Percentiles rank a stretch among this genome's conserved stretches.
Conservation (phyloP, 1,284 basidiomycete genomes). For the Polyporus tsugae region DNA sequence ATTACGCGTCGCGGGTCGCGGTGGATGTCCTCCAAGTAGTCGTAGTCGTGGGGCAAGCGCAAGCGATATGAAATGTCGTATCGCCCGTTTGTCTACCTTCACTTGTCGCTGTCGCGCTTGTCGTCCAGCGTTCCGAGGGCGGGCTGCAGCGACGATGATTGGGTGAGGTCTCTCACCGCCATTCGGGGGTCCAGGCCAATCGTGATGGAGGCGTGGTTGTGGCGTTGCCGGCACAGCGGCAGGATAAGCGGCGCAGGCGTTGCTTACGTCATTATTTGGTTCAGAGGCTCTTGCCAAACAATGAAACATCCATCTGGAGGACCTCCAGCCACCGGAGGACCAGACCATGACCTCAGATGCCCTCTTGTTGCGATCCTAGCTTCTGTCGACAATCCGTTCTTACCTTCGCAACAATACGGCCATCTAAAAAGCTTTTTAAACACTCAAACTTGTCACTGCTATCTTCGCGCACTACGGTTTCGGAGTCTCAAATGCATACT, state of each 20-base stretch:
- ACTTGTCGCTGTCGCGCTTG: not conserved
- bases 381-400: not conserved
- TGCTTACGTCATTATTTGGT: slow-evolving; percentile 27
- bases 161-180: not conserved
- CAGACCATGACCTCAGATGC: not conserved
- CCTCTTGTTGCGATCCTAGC: not conserved
- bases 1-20: not conserved
- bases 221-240: slow-evolving; percentile 13
- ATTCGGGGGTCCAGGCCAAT: slow-evolving; percentile 8
- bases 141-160: not conserved
- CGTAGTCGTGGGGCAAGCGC: not conserved
- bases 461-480: too few species aligned
- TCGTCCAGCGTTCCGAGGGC: not conserved
- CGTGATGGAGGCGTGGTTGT: slow-evolving; percentile 23
- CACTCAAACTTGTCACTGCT: too few species aligned
- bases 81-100: not conserved
- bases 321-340: not conserved
- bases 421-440: too few species aligned
- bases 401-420: not conserved
- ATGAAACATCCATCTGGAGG: slow-evolving; percentile 26
- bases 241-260: not conserved
- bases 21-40: not conserved
- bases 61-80: not conserved
- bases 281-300: slow-evolving; percentile 33
- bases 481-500: not conserved